Conservation (phyloP, 1,284 basidiomycete genomes). For the Cutaneotrichosporon dermatis region DNA sequence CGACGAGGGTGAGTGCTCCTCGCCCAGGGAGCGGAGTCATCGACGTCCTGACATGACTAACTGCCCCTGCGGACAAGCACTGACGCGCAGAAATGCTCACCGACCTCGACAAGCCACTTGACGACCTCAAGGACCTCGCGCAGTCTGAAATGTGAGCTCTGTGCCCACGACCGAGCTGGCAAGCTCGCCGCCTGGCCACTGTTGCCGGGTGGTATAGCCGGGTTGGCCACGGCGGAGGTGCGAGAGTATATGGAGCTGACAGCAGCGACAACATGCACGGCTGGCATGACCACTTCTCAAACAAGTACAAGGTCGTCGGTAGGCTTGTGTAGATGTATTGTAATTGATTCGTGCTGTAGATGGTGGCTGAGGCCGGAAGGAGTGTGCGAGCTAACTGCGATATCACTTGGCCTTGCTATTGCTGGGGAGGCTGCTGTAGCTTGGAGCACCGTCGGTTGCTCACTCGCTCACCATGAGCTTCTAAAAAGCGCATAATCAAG, state of each 20-base stretch:
- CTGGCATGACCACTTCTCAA: constrained; percentile 84
- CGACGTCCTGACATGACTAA: too few species aligned
- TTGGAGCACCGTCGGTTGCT: too few species aligned
- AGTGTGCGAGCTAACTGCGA: too few species aligned
- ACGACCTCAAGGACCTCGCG: constrained; percentile 72
- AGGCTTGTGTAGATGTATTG: constrained; percentile 52
- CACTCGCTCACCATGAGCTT: too few species aligned
- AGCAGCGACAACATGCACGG: constrained; percentile 82
- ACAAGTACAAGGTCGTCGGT: constrained; percentile 81
- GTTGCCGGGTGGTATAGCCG: not conserved
- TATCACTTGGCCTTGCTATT: too few species aligned
- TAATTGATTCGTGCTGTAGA: not conserved
- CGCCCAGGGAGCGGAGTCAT: too few species aligned
- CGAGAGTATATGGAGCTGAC: too few species aligned
- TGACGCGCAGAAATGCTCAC: constrained; percentile 74
- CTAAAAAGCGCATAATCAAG: too few species aligned
- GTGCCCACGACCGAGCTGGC: too few species aligned
- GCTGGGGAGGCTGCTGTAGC: too few species aligned
- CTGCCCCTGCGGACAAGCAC: not conserved
- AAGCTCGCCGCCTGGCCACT: not conserved
- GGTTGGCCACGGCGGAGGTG: too few species aligned
- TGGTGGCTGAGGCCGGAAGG: not conserved
- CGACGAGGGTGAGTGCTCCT: constrained; percentile 61
- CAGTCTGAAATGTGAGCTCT: constrained; percentile 73
- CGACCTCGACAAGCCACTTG: constrained; percentile 75